Base-by-base conservation (phyloP, 495 filamentous ascomycete species). In the Lepraria neglecta region DNA sequence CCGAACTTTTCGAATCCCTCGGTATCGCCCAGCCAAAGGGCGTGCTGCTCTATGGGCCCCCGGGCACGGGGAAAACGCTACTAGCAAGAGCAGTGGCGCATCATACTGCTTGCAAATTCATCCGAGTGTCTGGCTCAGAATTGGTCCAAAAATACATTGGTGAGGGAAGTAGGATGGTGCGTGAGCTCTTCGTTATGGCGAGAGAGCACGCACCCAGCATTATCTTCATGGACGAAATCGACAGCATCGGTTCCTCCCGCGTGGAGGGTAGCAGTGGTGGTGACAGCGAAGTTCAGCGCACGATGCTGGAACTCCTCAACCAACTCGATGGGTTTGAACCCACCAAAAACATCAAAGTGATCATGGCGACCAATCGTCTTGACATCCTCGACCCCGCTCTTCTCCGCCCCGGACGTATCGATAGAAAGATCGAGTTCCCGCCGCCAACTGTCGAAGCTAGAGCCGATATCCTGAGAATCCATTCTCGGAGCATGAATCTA, bases 211-310 rank as follows among this genome's bases (percentile, higher is more conserved):
- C 94, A 0, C 94, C 94, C n/a, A 95, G 89, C 69, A 99, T 99
- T 72, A 99, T 99, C 75, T 99, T 99, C 80, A 99, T 99, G 92
- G 94, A 99, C 76, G 94, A 99, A 73, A 97, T 99, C 76, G 94
- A 99, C 75, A 95, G 89, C 62, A 99, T 99, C 76, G 94, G 95
- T 38, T 96, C 91, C 7, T 95, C 91, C 52, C 89, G 94, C 67
- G 95, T 99, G 63, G 94, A 99, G 66, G 92, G 91, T 2, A 92
- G 87, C 54, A 92, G 89, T 15, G 91, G 91, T 44, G 94, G 95
- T 68, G 94, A 99, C 71, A 96, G 91, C n/a, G 94, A 99, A 75
- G 94, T 99, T 60, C 94, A 99, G 74, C 87, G 94, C 59, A 99
- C 95, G n/a, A 97, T 99, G 91, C 72, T 98, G 71, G 94, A 98